These are phyloP conservation scores for Luffa aegyptiaca DNA, from an alignment of 306 rosid genomes.

Conservation along the genomic window DNA sequence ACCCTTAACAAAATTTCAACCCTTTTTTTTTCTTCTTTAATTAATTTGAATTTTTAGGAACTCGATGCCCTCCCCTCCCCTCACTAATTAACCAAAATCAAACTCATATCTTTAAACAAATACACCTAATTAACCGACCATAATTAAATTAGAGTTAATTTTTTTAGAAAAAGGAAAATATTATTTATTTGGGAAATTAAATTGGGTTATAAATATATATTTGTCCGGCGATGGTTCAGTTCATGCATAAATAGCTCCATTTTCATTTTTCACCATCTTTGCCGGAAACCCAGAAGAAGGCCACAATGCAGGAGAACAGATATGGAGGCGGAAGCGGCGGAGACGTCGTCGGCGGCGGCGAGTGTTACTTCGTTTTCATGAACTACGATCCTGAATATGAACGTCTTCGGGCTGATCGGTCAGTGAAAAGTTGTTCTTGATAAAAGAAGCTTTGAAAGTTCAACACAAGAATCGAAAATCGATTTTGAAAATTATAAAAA, in stretches of 20 bases:
- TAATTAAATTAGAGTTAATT: not conserved
- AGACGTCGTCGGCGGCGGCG: constrained; percentile 27
- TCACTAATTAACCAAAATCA: not conserved
- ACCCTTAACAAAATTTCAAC: not conserved
- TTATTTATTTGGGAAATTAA: not conserved
- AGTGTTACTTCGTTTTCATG: constrained; percentile 79
- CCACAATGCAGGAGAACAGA: constrained; percentile 3
- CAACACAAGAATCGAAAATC: not conserved
- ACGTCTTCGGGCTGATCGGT: constrained; percentile 64
- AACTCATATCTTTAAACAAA: not conserved
- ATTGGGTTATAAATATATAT: not conserved
- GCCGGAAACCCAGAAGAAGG: not conserved
- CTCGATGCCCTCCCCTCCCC: constrained; percentile 1
- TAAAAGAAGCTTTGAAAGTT: not conserved
- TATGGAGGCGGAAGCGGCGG: constrained; percentile 23
- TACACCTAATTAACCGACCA: not conserved
- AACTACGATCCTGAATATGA: constrained; percentile 78
- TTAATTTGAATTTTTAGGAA: not conserved
- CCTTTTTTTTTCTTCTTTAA: not conserved
- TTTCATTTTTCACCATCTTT: not conserved
- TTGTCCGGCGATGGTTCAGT: not conserved
- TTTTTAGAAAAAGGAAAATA: not conserved
- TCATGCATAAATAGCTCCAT: not conserved
- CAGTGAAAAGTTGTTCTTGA: constrained; percentile 1
- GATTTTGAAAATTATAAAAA: not conserved